Evolutionary conservation across 129 eudicot genomes (phyloP).

Genomic region (Pseudognaphalium luteoalbum): DNA sequence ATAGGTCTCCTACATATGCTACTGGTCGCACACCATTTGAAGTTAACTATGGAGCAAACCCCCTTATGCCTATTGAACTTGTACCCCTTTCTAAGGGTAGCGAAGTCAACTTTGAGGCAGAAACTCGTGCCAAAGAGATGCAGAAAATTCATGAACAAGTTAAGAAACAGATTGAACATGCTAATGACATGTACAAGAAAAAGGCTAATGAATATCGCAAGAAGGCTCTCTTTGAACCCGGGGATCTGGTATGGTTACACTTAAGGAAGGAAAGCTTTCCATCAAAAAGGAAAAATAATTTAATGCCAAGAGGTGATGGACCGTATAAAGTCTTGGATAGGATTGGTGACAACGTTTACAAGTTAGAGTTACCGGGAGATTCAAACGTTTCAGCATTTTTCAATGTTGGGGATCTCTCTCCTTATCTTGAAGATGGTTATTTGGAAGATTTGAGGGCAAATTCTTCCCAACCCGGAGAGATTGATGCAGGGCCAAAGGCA

Average conservation of each 20-base stretch:
- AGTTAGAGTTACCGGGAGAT: neutral
- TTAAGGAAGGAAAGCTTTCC: slow-evolving; percentile 6
- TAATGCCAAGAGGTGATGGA: no score
- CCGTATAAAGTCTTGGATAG: no score
- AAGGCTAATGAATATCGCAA: neutral
- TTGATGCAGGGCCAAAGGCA: no score
- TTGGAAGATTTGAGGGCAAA: no score
- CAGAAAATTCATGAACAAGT: neutral
- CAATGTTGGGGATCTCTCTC: no score
- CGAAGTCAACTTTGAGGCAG: neutral
- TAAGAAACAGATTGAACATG: neutral
- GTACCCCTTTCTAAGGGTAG: no score
- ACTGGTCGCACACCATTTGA: no score
- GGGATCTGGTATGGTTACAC: slow-evolving; percentile 13
- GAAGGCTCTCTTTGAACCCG: neutral
- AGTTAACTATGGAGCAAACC: no score
- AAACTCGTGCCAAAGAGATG: neutral
- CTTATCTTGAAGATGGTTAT: no score
- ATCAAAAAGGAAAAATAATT: neutral
- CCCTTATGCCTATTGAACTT: no score
- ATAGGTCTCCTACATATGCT: no score
- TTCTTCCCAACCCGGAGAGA: no score
- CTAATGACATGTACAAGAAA: neutral
- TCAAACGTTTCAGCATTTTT: neutral
- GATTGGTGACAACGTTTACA: neutral